Percentiles rank a stretch among this genome's conserved stretches.
Conservation (phyloP, 345 rosid species). For the Gossypium arboreum region DNA sequence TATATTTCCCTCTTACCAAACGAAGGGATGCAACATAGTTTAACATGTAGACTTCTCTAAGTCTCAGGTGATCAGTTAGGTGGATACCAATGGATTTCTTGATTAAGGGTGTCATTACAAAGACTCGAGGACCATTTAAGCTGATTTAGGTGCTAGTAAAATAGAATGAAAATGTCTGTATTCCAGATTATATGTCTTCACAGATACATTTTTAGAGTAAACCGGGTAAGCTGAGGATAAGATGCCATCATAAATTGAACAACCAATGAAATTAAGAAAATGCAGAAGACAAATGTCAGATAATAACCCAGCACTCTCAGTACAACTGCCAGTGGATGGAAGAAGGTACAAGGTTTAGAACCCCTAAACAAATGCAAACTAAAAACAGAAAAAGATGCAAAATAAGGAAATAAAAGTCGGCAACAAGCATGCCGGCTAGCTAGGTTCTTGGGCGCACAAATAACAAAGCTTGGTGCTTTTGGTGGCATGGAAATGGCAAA, state of each 20-base stretch:
- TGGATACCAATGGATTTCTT: constrained; percentile 5
- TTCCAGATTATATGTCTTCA: constrained; percentile 9
- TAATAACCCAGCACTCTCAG: constrained; percentile 16
- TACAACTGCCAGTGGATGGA: constrained; percentile 34
- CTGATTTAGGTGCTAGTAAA: neutral
- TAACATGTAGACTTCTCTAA: neutral
- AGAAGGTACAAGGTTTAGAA: constrained; percentile 33
- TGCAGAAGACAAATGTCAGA: constrained; percentile 1
- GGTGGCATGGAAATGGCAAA: constrained; percentile 54
- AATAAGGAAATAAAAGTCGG: constrained; percentile 29
- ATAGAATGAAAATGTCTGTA: constrained; percentile 10
- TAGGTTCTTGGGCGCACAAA: constrained; percentile 52
- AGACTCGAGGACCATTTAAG: neutral
- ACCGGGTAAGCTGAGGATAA: neutral
- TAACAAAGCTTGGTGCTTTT: constrained; percentile 55
- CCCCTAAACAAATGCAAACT: constrained; percentile 21
- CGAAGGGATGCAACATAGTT: neutral
- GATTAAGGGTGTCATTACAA: constrained; percentile 2
- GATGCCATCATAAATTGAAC: constrained; percentile 11
- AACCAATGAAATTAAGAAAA: constrained; percentile 11
- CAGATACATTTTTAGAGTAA: constrained; percentile 7
- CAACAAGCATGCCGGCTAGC: constrained; percentile 44
- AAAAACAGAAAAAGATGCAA: constrained; percentile 14
- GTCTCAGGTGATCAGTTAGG: neutral
- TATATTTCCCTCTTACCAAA: neutral